Evolutionary conservation across 2,329 filamentous ascomycete species (phyloP), one percentile per base, ranked within the genome.

Genomic region (Trichoderma semiorbis): DNA sequence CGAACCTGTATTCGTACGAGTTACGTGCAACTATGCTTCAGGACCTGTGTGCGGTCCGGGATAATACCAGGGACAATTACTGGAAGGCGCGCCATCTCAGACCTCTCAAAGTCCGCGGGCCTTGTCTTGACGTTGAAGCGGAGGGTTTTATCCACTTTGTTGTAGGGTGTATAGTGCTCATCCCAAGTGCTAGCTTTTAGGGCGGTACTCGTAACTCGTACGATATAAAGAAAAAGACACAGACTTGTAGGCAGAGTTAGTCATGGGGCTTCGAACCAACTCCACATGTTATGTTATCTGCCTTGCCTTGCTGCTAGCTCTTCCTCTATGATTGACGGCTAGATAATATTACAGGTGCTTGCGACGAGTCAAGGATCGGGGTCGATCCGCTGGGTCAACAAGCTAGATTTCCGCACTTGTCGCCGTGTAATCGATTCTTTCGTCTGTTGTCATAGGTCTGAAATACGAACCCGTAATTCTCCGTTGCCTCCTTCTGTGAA

Each of bases 91-190:
- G 32, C 65, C 16, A 26, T 60, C 30, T 43, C 18, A n/a, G 53
- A 32, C 34, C 28, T 21, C n/a, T 32, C 34, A 57, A 57, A 69
- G 26, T 47, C 65, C 55, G 65, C 65, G 53, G 65, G 65, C 65
- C 65, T 18, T 60, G 55, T 69, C 65, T 55, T 60, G 55, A 58
- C 65, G 32, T 30, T 28, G 47, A 69, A 26, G 65, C 36, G 55
- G 34, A 60, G 55, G 65, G 14, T 47, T 7, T 32, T 32, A 32
- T 47, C 36, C 55, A 58, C 65, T 50, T 53, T 21, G 36, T 34
- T 60, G 65, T 69, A 58, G 30, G 65, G 65, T 69, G 55, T 69
- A 69, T 26, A 69, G 34, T 67, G 63, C 63, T 43, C 34, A 11
- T 34, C 26, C 26, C 34, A 24, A 30, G 24, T 57, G 53, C 64